Percentiles rank a stretch among this genome's conserved stretches.
Evolutionary conservation across 2,329 filamentous ascomycete genomes (phyloP).

Genomic region (Scedosporium dehoogii): DNA sequence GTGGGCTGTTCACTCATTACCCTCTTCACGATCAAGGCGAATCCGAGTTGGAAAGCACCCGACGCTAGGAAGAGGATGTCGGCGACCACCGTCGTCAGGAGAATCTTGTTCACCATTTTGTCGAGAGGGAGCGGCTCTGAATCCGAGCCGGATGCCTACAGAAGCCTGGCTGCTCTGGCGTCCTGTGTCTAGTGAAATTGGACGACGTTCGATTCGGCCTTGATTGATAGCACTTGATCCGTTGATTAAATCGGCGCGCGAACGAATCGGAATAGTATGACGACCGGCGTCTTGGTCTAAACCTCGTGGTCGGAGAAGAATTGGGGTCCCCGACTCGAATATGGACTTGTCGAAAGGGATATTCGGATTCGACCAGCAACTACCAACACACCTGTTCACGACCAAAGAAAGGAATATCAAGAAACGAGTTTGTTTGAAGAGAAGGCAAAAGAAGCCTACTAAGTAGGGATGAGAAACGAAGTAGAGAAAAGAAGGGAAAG

Average conservation of each 20-base stretch:
- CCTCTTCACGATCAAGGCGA: conserved; percentile 42
- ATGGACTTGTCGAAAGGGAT: neutral
- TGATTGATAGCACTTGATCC: too few species aligned
- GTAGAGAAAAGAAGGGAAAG: neutral
- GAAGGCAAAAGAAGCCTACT: conserved; percentile 1
- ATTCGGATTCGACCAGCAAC: neutral
- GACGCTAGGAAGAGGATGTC: conserved; percentile 43
- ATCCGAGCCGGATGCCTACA: neutral
- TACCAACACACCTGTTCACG: neutral
- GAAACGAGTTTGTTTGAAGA: neutral
- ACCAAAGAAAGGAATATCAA: neutral
- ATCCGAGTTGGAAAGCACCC: conserved; percentile 44
- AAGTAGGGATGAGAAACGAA: neutral
- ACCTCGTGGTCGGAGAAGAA: neutral
- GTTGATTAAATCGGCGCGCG: neutral
- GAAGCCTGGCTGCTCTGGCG: neutral
- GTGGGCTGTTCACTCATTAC: conserved; percentile 30
- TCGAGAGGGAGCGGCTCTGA: neutral
- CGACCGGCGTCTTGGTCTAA: neutral
- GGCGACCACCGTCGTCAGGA: conserved; percentile 35
- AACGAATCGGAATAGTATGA: neutral
- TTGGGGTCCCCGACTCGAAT: neutral
- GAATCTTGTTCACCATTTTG: conserved; percentile 45
- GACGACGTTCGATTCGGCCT: too few species aligned
- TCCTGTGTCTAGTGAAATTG: neutral